These are phyloP conservation scores for Termitomyces sp. DNA, from an alignment of 768 basidiomycete genomes.

Conservation along the genomic window DNA sequence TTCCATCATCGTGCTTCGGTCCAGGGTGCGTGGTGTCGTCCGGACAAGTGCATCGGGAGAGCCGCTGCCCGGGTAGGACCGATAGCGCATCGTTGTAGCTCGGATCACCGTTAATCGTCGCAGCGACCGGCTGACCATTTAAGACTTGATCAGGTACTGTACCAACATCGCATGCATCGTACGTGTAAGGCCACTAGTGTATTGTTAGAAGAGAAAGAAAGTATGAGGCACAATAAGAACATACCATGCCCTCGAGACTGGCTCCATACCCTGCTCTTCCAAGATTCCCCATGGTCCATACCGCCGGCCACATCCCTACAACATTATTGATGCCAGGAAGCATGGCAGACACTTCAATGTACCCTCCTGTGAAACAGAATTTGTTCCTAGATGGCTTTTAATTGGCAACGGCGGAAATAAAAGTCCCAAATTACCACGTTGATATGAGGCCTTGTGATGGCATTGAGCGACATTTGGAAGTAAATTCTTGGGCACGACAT, in stretches of 20 bases:
- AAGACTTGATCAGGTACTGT: slow-evolving; percentile 74
- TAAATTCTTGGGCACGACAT: slow-evolving; percentile 17
- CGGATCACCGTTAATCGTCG: slow-evolving; percentile 54
- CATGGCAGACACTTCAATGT: slow-evolving; percentile 57
- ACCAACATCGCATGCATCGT: slow-evolving; percentile 79
- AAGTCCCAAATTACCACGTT: slow-evolving; percentile 29
- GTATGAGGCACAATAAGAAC: slow-evolving; percentile 11
- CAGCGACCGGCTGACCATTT: slow-evolving; percentile 60
- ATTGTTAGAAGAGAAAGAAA: slow-evolving; percentile 2
- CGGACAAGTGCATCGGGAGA: slow-evolving; percentile 80
- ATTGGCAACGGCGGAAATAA: slow-evolving; percentile 6
- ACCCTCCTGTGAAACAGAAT: slow-evolving; percentile 82
- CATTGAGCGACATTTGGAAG: slow-evolving; percentile 22
- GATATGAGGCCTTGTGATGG: slow-evolving; percentile 37
- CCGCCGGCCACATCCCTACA: slow-evolving; percentile 70
- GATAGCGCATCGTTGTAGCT: slow-evolving; percentile 44
- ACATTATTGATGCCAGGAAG: slow-evolving; percentile 64
- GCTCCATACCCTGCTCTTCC: slow-evolving; percentile 81
- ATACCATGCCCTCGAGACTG: slow-evolving; percentile 76
- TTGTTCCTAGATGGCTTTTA: slow-evolving; percentile 53
- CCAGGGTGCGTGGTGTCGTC: slow-evolving; percentile 75
- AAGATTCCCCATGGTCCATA: slow-evolving; percentile 72
- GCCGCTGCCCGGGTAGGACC: slow-evolving; percentile 70
- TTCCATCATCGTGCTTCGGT: slow-evolving; percentile 64
- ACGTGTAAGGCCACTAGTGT: slow-evolving; percentile 72